phyloP scores from a whole-genome alignment of 257 asterid species.

The Rehmannia glutinosa region DNA sequence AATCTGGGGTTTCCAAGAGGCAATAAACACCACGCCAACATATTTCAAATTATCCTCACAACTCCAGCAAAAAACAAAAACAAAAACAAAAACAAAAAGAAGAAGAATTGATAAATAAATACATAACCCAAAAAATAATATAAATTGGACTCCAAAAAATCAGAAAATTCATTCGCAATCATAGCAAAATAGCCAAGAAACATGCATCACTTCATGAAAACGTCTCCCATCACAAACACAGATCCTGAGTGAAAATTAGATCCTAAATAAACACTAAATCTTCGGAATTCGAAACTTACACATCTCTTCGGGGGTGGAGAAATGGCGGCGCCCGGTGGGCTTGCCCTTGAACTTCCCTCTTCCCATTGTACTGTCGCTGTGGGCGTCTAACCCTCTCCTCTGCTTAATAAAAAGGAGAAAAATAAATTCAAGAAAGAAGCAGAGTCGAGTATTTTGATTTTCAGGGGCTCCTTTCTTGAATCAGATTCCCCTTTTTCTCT shows the following conservation, averaged over 20 bases:
- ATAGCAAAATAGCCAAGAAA: background rate
- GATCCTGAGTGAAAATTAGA: background rate
- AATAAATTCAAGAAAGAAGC: conserved; percentile 17
- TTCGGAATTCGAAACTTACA: conserved; percentile 25
- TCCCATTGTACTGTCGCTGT: conserved; percentile 29
- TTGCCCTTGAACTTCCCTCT: conserved; percentile 63
- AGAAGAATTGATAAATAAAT: too few species aligned
- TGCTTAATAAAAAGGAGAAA: conserved; percentile 20
- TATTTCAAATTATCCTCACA: background rate
- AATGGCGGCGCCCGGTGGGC: conserved; percentile 67
- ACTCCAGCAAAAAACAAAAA: background rate
- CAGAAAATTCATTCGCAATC: background rate
- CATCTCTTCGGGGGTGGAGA: conserved; percentile 58
- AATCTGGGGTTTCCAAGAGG: too few species aligned
- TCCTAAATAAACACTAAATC: background rate
- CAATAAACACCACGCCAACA: background rate
- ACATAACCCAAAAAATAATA: background rate
- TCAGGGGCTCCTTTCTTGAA: conserved; percentile 22
- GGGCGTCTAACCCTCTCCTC: background rate
- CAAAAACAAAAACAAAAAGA: background rate
- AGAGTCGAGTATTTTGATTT: conserved; percentile 20
- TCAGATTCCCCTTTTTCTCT: conserved; percentile 23
- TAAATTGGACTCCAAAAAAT: background rate
- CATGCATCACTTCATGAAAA: background rate
- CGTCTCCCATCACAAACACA: background rate